Evolutionary conservation across 75 land plant genomes (phyloP), one percentile per base, ranked within the genome.

Genomic region (Pinus taeda): DNA sequence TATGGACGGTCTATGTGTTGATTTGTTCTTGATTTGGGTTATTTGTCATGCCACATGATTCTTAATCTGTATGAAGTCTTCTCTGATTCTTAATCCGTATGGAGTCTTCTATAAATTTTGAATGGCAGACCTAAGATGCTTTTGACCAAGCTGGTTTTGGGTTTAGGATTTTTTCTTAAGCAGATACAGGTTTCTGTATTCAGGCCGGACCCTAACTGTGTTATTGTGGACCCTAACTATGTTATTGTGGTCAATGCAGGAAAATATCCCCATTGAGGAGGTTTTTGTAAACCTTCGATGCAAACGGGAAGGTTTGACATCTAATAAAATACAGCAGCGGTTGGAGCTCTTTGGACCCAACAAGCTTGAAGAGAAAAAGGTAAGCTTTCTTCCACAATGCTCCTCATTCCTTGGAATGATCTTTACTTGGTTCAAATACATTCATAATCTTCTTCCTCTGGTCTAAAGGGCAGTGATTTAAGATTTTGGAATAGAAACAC

Each of bases 331-430:
- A 30, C 72, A 83, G 37, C 75, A 87, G 64, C 78, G 94, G 9
- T 59, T 89, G 77, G 70, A 75, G 20, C 37, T 92, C 15, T 92
- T 92, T 80, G 94, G 94, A 6, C 80, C 79, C 71, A 92, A 92
- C 76, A 89, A 87, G 80, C 88, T 92, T 57, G 94, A 92, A 62
- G 94, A 89, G 76, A 92, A 87, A 75, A 79, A 77, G 85, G 93
- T 91, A 64, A 45, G n/a, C 7, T 15, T 69, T 42, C 49, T 2
- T 24, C 36, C 18, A 69, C 17, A 37, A 69, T 37, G 18, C 21
- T 69, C 17, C 20, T 1, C 17, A 9, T 45, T 45, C 9, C 53
- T 45, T 45, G 53, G 7, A 6, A 6, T 45, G 9, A 45, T 45
- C 53, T 45, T 45, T 45, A 45, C 53, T 9, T 45, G 8, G 53